Conservation (phyloP, 2,329 filamentous ascomycete genomes). For the Coniochaeta sp. region DNA sequence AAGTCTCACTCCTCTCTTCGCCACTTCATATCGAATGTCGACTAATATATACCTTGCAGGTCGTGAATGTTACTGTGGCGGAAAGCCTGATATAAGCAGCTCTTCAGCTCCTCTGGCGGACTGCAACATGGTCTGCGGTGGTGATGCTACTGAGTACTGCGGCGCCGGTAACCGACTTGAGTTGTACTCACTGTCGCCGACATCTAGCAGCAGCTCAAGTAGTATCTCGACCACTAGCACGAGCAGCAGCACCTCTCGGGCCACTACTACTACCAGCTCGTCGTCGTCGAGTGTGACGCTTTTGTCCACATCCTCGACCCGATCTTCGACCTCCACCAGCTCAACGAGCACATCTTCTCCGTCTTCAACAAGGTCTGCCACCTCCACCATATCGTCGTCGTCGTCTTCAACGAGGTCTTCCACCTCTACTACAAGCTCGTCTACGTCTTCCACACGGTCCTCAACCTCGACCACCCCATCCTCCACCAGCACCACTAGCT, state of each 20-base stretch:
- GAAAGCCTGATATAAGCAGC: conserved; percentile 27
- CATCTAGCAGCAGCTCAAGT: too few relatives aligned
- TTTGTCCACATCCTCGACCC: too few relatives aligned
- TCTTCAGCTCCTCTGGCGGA: conserved; percentile 22
- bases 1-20: too few relatives aligned
- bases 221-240: neutral
- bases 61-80: conserved; percentile 49
- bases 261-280: neutral
- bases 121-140: conserved; percentile 29
- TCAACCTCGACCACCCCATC: neutral
- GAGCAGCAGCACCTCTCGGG: neutral
- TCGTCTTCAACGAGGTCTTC: too few relatives aligned
- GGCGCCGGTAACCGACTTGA: conserved; percentile 28
- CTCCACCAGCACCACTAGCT: neutral
- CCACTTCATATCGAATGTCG: too few relatives aligned
- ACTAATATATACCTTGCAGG: too few relatives aligned
- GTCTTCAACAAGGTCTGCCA: neutral
- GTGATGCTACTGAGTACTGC: conserved; percentile 27
- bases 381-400: neutral
- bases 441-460: neutral
- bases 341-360: neutral
- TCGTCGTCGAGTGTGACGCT: too few relatives aligned
- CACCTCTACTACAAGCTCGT: neutral
- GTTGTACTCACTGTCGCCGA: too few relatives aligned
- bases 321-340: too few relatives aligned